Percentiles rank a stretch among this genome's conserved stretches.
phyloP scores from a whole-genome alignment of 2,329 filamentous ascomycete species.

The Dactylonectria estremocensis region DNA sequence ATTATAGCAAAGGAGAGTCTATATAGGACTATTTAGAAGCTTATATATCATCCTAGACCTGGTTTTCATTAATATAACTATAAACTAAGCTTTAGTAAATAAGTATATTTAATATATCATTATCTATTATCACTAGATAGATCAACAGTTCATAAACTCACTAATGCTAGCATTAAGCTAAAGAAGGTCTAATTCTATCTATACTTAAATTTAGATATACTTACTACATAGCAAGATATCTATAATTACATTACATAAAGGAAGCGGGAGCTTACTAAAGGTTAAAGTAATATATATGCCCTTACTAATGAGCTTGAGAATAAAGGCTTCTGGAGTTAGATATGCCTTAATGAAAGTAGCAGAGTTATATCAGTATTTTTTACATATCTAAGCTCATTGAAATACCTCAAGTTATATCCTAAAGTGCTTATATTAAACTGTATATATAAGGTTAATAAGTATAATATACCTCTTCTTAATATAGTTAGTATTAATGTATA shows the following conservation, averaged over 20 bases:
- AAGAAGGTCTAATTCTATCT: constrained; percentile 35
- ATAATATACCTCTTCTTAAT: constrained; percentile 42
- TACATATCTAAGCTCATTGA: constrained; percentile 41
- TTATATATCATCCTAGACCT: not conserved
- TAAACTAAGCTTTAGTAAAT: not conserved
- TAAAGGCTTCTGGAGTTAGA: constrained; percentile 39
- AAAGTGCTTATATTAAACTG: constrained; percentile 41
- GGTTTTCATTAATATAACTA: not conserved
- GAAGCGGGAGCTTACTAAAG: constrained; percentile 28
- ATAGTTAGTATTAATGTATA: constrained; percentile 42
- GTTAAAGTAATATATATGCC: constrained; percentile 39
- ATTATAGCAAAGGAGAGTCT: constrained; percentile 9
- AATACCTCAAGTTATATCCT: constrained; percentile 39
- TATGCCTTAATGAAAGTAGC: constrained; percentile 34
- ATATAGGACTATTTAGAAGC: not conserved
- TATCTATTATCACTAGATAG: not conserved
- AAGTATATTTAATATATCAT: not conserved
- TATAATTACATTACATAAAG: constrained; percentile 40
- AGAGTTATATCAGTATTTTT: constrained; percentile 42
- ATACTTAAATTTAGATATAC: constrained; percentile 20
- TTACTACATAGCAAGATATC: constrained; percentile 41
- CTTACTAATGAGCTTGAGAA: constrained; percentile 38
- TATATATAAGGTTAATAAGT: constrained; percentile 47
- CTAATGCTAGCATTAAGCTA: constrained; percentile 1
- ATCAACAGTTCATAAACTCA: not conserved